Base-by-base conservation (phyloP, 108 stramenopile species). In the Tribonema minus region DNA sequence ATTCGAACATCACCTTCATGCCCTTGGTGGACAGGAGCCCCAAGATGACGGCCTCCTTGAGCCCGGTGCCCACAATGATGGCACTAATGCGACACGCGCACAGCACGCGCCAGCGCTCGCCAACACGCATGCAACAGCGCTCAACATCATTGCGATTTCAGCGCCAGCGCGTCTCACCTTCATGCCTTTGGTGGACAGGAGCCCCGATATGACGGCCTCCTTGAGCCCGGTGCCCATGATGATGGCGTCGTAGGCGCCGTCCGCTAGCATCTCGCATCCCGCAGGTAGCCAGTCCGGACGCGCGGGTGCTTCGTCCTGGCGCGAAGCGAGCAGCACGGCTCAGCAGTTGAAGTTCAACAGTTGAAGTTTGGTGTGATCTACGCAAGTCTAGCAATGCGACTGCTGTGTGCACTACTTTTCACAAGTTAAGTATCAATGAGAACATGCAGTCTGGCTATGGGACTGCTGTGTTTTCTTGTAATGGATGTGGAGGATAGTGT, bases 201-300 rank as follows among this genome's bases (percentile, higher is more conserved):
- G 87, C 32, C 98, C 98, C 23, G 92, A 92, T 77, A 99, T 93
- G 73, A 99, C 92, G 80, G 96, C 96, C 82, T 99, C 96, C 70
- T 96, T 98, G 68, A 99, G 87, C 3, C 98, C 98, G 37, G 98
- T 99, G 29, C 96, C 96, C 79, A 97, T 88, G 34, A 99, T 88
- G 88, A 99, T 99, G 46, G 92, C 94, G 85, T 99, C 98, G 86
- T 99, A 99, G 81, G 97, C 94, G 3, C 97, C 98, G 79, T 99
- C 98, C 4, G 98, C 98, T 26, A 99, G 86, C 36, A 94, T 76
- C 68, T 92, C 91, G 87, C 92, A 95, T 61, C 94, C 94, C 0
- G 71, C 70, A 32, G 71, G 71, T 12, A 81, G 65, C 80, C 80
- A 81, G 58, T 63, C 74, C 46, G 74, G 74, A 37, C 74, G 61